Conservation (phyloP, 1,139 yeast genomes). For the Saccharomyces pastorianus region DNA sequence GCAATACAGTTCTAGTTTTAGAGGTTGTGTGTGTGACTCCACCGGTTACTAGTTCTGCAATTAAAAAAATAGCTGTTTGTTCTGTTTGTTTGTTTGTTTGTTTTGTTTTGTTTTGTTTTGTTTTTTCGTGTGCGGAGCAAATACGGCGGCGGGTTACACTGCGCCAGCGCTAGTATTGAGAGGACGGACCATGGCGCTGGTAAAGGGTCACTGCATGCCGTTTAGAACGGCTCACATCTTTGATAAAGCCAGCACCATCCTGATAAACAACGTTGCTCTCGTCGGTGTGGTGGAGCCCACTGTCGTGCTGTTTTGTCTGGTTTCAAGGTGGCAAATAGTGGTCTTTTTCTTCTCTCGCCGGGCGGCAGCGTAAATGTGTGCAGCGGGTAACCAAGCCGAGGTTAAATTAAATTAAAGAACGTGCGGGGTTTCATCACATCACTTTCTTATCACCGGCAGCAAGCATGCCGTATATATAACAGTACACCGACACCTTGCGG, state of each 20-base stretch:
- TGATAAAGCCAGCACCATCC: no score
- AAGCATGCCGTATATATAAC: neutral
- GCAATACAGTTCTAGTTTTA: neutral
- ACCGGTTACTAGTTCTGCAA: neutral
- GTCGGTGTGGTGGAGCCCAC: no score
- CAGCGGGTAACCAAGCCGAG: neutral
- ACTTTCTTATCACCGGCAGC: neutral
- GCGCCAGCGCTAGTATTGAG: no score
- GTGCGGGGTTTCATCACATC: neutral
- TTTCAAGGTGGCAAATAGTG: no score
- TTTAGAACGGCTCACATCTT: no score
- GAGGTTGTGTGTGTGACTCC: neutral
- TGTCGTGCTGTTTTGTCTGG: no score
- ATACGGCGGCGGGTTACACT: neutral
- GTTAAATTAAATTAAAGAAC: neutral
- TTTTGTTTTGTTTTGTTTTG: neutral
- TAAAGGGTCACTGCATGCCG: no score
- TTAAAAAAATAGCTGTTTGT: neutral
- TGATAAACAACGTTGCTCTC: no score
- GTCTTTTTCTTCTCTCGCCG: neutral
- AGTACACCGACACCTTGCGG: neutral
- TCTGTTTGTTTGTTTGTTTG: neutral
- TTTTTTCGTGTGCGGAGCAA: neutral
- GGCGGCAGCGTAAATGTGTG: neutral
- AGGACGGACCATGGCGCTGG: no score